Evolutionary conservation across 2,329 filamentous ascomycete genomes (phyloP).

Genomic region (Diaporthe velutina): DNA sequence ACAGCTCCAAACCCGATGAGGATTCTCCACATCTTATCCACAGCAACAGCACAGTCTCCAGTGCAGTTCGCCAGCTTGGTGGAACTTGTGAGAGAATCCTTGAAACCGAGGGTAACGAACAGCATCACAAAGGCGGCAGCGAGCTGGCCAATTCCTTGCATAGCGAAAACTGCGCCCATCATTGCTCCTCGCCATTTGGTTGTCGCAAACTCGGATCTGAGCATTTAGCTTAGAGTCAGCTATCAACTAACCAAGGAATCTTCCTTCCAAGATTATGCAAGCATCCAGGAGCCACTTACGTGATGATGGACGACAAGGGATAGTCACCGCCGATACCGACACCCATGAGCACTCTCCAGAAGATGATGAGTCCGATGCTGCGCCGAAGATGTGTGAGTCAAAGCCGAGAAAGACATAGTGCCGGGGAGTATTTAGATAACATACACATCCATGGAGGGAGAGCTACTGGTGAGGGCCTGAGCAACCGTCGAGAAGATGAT

Average conservation of each 20-base stretch:
- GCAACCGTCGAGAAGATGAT: conserved; percentile 85
- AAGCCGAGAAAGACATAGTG: not conserved
- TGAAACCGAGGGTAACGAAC: conserved; percentile 80
- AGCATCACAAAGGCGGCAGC: conserved; percentile 81
- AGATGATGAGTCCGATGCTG: conserved; percentile 75
- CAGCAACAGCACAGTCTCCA: conserved; percentile 74
- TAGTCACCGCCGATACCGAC: conserved; percentile 84
- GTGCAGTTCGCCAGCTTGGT: conserved; percentile 67
- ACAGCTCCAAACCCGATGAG: conserved; percentile 86
- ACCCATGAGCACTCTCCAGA: conserved; percentile 84
- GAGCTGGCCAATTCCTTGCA: conserved; percentile 88
- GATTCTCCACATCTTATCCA: conserved; percentile 90
- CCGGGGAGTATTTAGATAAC: not conserved
- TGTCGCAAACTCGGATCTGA: conserved; percentile 82
- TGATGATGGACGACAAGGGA: conserved; percentile 85
- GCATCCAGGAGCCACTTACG: conserved; percentile 48
- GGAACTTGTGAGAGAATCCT: conserved; percentile 68
- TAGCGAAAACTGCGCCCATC: conserved; percentile 89
- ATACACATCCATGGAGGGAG: conserved; percentile 69
- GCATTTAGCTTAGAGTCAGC: not conserved
- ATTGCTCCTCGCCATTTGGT: conserved; percentile 89
- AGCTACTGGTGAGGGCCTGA: conserved; percentile 75
- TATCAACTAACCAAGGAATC: too few species aligned
- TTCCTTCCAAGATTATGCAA: not conserved
- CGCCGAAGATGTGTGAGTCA: not conserved